These are phyloP conservation scores for Claviceps paspali DNA, from an alignment of 2,329 filamentous ascomycete genomes.

Conservation along the genomic window DNA sequence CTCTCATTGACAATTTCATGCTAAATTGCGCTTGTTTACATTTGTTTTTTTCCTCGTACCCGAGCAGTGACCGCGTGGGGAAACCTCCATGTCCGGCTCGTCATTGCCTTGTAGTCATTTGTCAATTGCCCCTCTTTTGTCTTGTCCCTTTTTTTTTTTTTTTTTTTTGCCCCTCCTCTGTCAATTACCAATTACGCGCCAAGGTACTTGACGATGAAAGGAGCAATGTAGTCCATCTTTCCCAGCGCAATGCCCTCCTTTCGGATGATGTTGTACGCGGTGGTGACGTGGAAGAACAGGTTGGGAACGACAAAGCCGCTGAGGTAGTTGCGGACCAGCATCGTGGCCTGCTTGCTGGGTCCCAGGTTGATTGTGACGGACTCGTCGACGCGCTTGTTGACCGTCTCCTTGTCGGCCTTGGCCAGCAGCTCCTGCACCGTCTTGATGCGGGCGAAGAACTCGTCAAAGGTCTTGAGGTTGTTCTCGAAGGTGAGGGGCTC, in stretches of 20 bases:
- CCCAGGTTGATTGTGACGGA: conserved; percentile 18
- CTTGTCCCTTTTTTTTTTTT: neutral
- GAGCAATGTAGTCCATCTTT: conserved; percentile 38
- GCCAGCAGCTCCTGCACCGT: conserved; percentile 15
- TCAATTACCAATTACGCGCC: neutral
- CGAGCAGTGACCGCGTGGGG: no score
- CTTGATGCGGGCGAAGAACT: conserved; percentile 19
- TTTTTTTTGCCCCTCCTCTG: neutral
- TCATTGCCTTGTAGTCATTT: no score
- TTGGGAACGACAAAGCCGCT: conserved; percentile 38
- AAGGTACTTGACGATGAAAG: conserved; percentile 14
- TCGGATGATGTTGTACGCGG: conserved; percentile 44
- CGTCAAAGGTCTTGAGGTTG: conserved; percentile 19
- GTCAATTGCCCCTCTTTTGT: neutral
- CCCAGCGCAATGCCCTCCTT: conserved; percentile 46
- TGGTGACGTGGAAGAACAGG: conserved; percentile 47
- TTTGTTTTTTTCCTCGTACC: no score
- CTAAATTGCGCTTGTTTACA: no score
- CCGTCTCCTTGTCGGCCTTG: conserved; percentile 17
- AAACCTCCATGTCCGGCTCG: no score
- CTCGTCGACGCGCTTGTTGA: conserved; percentile 17
- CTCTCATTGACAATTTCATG: no score
- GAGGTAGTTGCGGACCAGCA: conserved; percentile 26
- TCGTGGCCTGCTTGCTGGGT: conserved; percentile 11
- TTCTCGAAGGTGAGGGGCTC: conserved; percentile 13